Conservation (phyloP, 352 stramenopile genomes). For the Phytophthora tubulina region DNA sequence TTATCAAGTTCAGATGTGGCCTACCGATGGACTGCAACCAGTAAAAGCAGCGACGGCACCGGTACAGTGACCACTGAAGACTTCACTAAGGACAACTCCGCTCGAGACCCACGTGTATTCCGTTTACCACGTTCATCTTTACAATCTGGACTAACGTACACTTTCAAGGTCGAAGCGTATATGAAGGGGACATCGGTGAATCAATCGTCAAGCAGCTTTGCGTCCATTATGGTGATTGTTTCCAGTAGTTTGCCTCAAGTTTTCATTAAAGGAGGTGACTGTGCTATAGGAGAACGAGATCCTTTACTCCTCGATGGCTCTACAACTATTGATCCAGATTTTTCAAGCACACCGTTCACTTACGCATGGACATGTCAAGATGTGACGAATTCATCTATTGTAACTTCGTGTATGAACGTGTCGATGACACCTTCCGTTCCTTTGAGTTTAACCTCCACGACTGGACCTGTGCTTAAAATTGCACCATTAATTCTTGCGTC, state of each 20-base stretch:
- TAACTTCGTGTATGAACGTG: slow-evolving; percentile 23
- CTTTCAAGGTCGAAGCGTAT: slow-evolving; percentile 65
- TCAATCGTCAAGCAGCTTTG: slow-evolving; percentile 44
- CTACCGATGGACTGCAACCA: slow-evolving; percentile 63
- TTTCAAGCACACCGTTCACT: slow-evolving; percentile 39
- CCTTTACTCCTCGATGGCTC: slow-evolving; percentile 60
- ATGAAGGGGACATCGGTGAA: slow-evolving; percentile 35
- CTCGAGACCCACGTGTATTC: slow-evolving; percentile 73
- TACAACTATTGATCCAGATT: slow-evolving; percentile 61
- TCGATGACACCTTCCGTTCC: slow-evolving; percentile 5
- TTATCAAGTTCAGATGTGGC: slow-evolving; percentile 45
- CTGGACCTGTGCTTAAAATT: slow-evolving; percentile 40
- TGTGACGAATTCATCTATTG: slow-evolving; percentile 48
- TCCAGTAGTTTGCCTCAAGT: slow-evolving; percentile 48
- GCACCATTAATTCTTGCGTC: slow-evolving; percentile 56
- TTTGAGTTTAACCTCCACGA: slow-evolving; percentile 29
- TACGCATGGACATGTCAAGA: slow-evolving; percentile 70
- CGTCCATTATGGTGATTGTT: slow-evolving; percentile 55
- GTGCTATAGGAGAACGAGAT: slow-evolving; percentile 61
- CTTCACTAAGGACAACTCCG: slow-evolving; percentile 60
- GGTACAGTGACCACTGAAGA: slow-evolving; percentile 32
- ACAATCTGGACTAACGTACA: slow-evolving; percentile 54
- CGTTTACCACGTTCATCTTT: slow-evolving; percentile 51
- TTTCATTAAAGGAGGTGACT: slow-evolving; percentile 52
- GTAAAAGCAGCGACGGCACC: slow-evolving; percentile 13